Evolutionary conservation across 2,329 filamentous ascomycete species (phyloP).

Genomic region (Exophiala mesophila): DNA sequence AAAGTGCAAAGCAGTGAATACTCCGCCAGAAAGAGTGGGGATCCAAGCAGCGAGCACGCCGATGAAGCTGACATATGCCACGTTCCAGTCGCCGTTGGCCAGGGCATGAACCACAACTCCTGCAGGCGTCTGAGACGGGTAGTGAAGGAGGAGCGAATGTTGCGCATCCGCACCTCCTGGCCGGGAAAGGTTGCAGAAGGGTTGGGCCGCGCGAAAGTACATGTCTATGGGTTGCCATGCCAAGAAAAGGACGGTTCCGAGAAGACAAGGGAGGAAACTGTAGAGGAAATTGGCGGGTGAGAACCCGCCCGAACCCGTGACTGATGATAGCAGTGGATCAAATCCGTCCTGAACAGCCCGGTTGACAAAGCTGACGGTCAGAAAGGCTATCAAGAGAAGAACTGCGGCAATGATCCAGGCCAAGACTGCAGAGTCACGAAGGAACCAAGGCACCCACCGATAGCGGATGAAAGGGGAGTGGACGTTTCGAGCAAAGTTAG

Average conservation of each 20-base stretch:
- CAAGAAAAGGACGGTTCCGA: conserved; percentile 57
- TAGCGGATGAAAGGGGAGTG: conserved; percentile 53
- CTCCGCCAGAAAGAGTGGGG: conserved; percentile 56
- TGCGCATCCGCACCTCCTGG: conserved; percentile 51
- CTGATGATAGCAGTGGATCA: conserved; percentile 59
- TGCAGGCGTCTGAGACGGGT: conserved; percentile 51
- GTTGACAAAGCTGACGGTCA: conserved; percentile 74
- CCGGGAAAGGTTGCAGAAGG: conserved; percentile 52
- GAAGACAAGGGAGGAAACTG: conserved; percentile 56
- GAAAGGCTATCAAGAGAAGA: conserved; percentile 62
- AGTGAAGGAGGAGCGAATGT: conserved; percentile 52
- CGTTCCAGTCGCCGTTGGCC: conserved; percentile 53
- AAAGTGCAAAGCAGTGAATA: conserved; percentile 60
- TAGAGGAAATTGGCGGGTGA: conserved; percentile 86
- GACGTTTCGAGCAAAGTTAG: conserved; percentile 47
- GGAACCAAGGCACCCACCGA: conserved; percentile 71
- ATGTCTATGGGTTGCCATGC: conserved; percentile 56
- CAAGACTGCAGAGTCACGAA: conserved; percentile 63
- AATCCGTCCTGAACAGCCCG: conserved; percentile 65
- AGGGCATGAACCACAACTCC: conserved; percentile 50
- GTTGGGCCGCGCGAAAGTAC: conserved; percentile 55
- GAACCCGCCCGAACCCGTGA: conserved; percentile 61
- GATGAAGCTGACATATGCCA: conserved; percentile 53
- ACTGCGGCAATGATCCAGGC: conserved; percentile 59
- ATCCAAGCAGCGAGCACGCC: conserved; percentile 49